Evolutionary conservation across 2,329 filamentous ascomycete species (phyloP), one percentile per base, ranked within the genome.

Genomic region (Zymoseptoria passerinii): DNA sequence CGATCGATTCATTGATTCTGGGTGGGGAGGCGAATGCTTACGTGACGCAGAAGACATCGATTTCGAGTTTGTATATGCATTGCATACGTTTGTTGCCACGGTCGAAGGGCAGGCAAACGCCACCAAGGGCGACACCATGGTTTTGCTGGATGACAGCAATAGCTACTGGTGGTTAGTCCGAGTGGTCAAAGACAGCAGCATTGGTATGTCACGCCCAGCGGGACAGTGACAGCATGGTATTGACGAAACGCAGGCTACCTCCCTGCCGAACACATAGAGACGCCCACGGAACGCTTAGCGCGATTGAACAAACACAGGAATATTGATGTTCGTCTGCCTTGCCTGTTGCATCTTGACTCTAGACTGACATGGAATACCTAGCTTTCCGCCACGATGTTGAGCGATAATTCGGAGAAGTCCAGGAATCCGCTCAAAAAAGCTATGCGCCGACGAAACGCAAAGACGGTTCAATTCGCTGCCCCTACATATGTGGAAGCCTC

Each of bases 161-260:
- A 97, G 92, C 76, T 99, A 99, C 74, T 99, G 94, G 94, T 99
- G 94, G 94, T 83, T 99, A 61, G 94, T 99, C 13, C 83, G 92
- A 64, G 89, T 99, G 51, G 92, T 97, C 55, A 97, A 97, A 74
- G 94, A 99, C 75, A 95, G 89, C 73, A 97, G 91, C 72, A 99
- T 99, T 74, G 85, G 84, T 86, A 73, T 61, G 80, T 68, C 3
- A 16, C 52, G n/a, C 40, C 16, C 23, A 49, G 20, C 48, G 50
- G 27, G 27, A 49, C 9, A 19, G 7, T 5, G 18, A 23, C 18
- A 29, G 49, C 28, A 53, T 50, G 8, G 13, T 6, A 55, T 29
- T 62, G 44, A 65, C 52, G 58, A 55, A 40, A 9, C 18, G 29
- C n/a, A 96, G 92, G 92, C 50, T 99, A 99, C 71, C 79, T 99